These are phyloP conservation scores for Uronychia binucleata DNA, from an alignment of 73 alveolate genomes.

Conservation along the genomic window DNA sequence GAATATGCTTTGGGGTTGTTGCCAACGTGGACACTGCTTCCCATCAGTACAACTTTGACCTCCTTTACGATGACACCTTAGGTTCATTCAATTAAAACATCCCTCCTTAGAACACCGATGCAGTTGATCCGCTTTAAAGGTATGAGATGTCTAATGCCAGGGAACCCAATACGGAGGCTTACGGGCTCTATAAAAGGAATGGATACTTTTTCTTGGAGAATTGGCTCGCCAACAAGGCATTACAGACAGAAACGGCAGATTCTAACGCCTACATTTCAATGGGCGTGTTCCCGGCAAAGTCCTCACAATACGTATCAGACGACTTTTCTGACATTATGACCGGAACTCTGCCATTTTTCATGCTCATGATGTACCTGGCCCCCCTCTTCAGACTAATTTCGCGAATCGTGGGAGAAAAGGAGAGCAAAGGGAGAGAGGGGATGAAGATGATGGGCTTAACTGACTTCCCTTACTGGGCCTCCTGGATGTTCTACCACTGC, in stretches of 20 bases:
- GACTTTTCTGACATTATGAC: slow-evolving; percentile 15
- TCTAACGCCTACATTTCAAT: slow-evolving; percentile 37
- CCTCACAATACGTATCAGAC: slow-evolving; percentile 4
- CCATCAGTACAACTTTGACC: slow-evolving; percentile 9
- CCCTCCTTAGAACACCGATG: slow-evolving; percentile 36
- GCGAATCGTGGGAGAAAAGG: slow-evolving; percentile 88
- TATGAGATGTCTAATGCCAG: neutral
- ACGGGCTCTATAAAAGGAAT: neutral
- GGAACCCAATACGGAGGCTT: slow-evolving; percentile 17
- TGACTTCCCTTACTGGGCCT: slow-evolving; percentile 87
- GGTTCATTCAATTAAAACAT: slow-evolving; percentile 7
- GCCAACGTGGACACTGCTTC: slow-evolving; percentile 1
- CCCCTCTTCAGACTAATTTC: slow-evolving; percentile 69
- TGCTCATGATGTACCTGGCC: slow-evolving; percentile 74
- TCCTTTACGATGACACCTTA: slow-evolving; percentile 24
- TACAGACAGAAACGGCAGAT: slow-evolving; percentile 20
- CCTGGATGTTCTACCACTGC: slow-evolving; percentile 87
- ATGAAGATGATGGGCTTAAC: slow-evolving; percentile 98
- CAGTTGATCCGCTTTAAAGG: slow-evolving; percentile 21
- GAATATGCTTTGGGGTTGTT: slow-evolving; percentile 48
- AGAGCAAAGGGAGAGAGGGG: slow-evolving; percentile 94
- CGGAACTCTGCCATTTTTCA: slow-evolving; percentile 70
- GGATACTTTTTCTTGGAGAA: slow-evolving; percentile 31
- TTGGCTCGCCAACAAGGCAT: slow-evolving; percentile 41
- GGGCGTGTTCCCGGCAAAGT: slow-evolving; percentile 11